Conservation (phyloP, 805 yeast species). For the Scheffersomyces ergatensis region DNA sequence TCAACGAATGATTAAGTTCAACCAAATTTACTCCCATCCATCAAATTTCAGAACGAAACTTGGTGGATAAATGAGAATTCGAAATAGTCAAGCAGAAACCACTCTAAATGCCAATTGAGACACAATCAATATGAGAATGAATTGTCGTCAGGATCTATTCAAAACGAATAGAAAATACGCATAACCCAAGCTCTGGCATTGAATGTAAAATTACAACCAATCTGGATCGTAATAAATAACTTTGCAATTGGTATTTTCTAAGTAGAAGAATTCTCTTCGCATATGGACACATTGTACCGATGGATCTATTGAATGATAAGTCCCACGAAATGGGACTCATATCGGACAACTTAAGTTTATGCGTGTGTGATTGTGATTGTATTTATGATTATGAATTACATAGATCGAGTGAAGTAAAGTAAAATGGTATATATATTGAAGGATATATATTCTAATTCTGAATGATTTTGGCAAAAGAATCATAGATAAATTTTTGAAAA, state of each 20-base stretch:
- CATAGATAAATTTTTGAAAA: no score
- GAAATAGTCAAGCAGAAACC: neutral
- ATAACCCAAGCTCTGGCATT: no score
- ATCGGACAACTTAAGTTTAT: constrained; percentile 48
- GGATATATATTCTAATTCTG: no score
- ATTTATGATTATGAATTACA: no score
- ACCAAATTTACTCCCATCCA: neutral
- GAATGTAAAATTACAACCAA: neutral
- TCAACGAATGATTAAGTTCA: neutral
- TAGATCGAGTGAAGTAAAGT: no score
- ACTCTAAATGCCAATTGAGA: no score
- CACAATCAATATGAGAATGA: no score
- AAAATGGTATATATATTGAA: no score
- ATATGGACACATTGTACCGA: constrained; percentile 49
- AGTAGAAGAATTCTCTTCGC: constrained; percentile 29
- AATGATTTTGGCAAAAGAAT: no score
- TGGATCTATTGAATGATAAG: constrained; percentile 30
- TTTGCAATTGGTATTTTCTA: neutral
- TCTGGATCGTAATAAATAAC: neutral
- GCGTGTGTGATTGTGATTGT: no score
- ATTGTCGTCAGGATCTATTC: neutral
- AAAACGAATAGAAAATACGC: no score
- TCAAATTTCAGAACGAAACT: neutral
- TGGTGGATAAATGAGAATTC: neutral
- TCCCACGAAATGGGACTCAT: constrained; percentile 11